A percentile compares a stretch with the other conserved stretches of the same genome.
phyloP scores from a whole-genome alignment of 495 filamentous ascomycete genomes.

The Trichoderma orchidacearum region DNA sequence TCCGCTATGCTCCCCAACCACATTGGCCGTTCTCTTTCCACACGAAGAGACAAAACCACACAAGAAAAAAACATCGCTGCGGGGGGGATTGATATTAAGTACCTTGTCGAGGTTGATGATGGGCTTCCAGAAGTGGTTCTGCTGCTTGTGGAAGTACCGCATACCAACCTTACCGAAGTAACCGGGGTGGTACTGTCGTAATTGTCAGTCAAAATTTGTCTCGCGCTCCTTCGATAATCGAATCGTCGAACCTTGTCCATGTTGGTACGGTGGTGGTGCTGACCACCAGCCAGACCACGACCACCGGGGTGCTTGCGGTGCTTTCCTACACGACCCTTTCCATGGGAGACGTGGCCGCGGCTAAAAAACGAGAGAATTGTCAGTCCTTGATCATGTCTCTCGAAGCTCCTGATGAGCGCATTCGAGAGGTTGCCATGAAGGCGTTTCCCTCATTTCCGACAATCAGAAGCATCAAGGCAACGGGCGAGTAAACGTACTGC shows the following conservation, averaged over 20 bases:
- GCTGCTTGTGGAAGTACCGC: slow-evolving; percentile 86
- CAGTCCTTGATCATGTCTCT: slow-evolving; percentile 4
- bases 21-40: background rate
- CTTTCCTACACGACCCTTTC: slow-evolving; percentile 85
- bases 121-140: slow-evolving; percentile 87
- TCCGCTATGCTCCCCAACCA: background rate
- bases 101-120: slow-evolving; percentile 87
- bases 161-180: slow-evolving; percentile 98
- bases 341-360: slow-evolving; percentile 90
- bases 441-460: slow-evolving; percentile 4
- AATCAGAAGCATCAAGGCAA: slow-evolving; percentile 1
- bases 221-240: background rate
- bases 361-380: slow-evolving; percentile 25
- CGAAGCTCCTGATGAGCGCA: background rate
- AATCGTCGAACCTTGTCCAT: slow-evolving; percentile 50
- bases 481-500: slow-evolving; percentile 42
- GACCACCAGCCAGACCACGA: slow-evolving; percentile 92
- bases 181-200: slow-evolving; percentile 63
- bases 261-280: slow-evolving; percentile 92
- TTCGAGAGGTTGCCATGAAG: background rate
- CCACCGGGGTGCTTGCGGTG: slow-evolving; percentile 90
- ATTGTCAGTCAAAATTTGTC: background rate
- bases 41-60: background rate
- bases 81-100: slow-evolving; percentile 9
- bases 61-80: background rate